phyloP scores from a whole-genome alignment of 441 rosid genomes.

The Biscutella laevigata region DNA sequence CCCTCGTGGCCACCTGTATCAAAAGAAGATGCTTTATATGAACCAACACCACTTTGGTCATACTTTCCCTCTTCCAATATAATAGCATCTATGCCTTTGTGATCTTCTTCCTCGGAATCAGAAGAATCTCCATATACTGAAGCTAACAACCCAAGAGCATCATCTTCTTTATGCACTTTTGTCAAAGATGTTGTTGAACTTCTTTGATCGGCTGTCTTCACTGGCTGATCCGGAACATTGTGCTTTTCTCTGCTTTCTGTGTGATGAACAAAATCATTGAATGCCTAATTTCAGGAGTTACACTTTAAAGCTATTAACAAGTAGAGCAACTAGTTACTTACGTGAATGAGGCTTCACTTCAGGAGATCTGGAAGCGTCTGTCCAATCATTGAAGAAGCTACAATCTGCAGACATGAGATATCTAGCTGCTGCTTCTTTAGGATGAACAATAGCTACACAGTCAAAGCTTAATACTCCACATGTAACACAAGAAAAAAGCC shows the following conservation, averaged over 20 bases:
- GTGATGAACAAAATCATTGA: constrained; percentile 19
- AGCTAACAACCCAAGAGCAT: constrained; percentile 79
- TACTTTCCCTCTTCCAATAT: constrained; percentile 26
- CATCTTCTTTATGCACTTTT: constrained; percentile 26
- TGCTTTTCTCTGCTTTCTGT: constrained; percentile 42
- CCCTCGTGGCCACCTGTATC: constrained; percentile 26
- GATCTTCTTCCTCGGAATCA: constrained; percentile 74
- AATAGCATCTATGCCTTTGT: constrained; percentile 31
- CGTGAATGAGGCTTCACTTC: constrained; percentile 26
- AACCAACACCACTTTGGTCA: constrained; percentile 27
- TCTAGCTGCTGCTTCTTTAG: constrained; percentile 72
- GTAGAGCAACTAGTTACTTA: constrained; percentile 28
- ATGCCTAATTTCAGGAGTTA: neutral
- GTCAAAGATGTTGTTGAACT: constrained; percentile 27
- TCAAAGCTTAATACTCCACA: constrained; percentile 88
- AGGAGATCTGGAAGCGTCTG: constrained; percentile 40
- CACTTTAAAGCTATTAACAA: neutral
- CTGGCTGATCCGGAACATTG: constrained; percentile 26
- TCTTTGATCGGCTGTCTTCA: constrained; percentile 31
- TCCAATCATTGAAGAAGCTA: constrained; percentile 84
- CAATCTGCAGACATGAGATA: constrained; percentile 91
- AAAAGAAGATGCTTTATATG: constrained; percentile 29
- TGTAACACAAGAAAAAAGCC: constrained; percentile 82
- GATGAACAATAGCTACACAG: constrained; percentile 83
- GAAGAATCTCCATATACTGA: constrained; percentile 81